These are phyloP conservation scores for Candida xiaguanensis DNA, from an alignment of 805 yeast species.

Conservation along the genomic window DNA sequence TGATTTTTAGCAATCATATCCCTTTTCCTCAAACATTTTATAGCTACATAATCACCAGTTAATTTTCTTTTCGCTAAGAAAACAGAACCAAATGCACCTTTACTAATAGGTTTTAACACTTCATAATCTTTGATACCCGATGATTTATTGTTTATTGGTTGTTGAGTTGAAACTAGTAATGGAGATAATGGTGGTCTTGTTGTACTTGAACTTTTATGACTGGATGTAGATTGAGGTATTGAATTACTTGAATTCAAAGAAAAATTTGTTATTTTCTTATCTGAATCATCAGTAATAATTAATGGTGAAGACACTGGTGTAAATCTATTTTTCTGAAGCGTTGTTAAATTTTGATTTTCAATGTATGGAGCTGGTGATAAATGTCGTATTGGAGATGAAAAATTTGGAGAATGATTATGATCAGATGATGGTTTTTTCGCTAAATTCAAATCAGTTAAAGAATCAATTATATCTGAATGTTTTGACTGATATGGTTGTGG, in stretches of 20 bases:
- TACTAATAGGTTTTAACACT: slow-evolving; percentile 86
- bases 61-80: slow-evolving; percentile 76
- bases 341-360: slow-evolving; percentile 52
- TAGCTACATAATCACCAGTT: slow-evolving; percentile 94
- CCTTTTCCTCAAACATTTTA: slow-evolving; percentile 83
- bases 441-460: slow-evolving; percentile 27
- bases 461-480: slow-evolving; percentile 19
- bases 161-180: slow-evolving; percentile 61
- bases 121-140: slow-evolving; percentile 81
- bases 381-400: slow-evolving; percentile 54
- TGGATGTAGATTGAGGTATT: slow-evolving; percentile 2
- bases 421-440: slow-evolving; percentile 16
- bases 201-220: slow-evolving; percentile 5
- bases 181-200: slow-evolving; percentile 75
- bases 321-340: slow-evolving; percentile 50
- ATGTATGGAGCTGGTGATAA: slow-evolving; percentile 50
- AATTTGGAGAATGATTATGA: slow-evolving; percentile 22
- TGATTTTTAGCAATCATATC: slow-evolving; percentile 98
- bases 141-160: slow-evolving; percentile 49
- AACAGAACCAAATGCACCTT: slow-evolving; percentile 97
- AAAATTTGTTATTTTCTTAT: slow-evolving; percentile 7
- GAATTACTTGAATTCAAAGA: slow-evolving; percentile 6
- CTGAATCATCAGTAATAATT: slow-evolving; percentile 18
- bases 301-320: slow-evolving; percentile 61
- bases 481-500: slow-evolving; percentile 5